A percentile compares a stretch with the other conserved stretches of the same genome.
Conservation (phyloP, 2,329 filamentous ascomycete species). For the Stenocarpella maydis region DNA sequence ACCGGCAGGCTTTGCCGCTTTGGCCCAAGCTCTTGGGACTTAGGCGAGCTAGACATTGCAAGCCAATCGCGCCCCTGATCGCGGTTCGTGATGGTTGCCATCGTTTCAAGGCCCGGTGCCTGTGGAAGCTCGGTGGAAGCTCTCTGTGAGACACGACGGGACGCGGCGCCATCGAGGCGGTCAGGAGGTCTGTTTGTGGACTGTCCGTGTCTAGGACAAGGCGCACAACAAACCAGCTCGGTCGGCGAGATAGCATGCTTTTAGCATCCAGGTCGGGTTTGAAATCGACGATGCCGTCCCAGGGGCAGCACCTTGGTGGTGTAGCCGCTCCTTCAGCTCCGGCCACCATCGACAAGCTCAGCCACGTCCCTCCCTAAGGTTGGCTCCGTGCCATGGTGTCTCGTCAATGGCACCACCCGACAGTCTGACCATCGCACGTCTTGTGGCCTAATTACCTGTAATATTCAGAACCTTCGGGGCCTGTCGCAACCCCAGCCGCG, state of each 20-base stretch:
- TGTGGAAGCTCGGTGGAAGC: not conserved
- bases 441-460: not conserved
- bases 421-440: not conserved
- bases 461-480: not conserved
- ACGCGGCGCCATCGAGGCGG: conserved; percentile 2
- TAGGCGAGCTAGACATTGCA: not conserved
- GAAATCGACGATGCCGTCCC: not conserved
- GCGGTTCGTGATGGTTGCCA: conserved; percentile 19
- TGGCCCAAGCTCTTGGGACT: conserved; percentile 25
- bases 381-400: not conserved
- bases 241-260: not conserved
- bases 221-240: not conserved
- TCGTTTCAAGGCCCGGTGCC: not conserved
- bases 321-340: not conserved
- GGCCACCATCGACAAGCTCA: not conserved
- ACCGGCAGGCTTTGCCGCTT: conserved; percentile 20
- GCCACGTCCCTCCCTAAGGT: not conserved
- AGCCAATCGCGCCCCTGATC: conserved; percentile 22
- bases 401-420: not conserved
- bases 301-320: not conserved
- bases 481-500: not conserved
- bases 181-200: conserved; percentile 1
- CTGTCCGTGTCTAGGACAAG: not conserved
- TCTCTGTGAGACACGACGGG: conserved; percentile 7
- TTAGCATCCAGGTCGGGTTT: not conserved